Base-by-base conservation (phyloP, 257 asterid species). In the Plantago elongata region DNA sequence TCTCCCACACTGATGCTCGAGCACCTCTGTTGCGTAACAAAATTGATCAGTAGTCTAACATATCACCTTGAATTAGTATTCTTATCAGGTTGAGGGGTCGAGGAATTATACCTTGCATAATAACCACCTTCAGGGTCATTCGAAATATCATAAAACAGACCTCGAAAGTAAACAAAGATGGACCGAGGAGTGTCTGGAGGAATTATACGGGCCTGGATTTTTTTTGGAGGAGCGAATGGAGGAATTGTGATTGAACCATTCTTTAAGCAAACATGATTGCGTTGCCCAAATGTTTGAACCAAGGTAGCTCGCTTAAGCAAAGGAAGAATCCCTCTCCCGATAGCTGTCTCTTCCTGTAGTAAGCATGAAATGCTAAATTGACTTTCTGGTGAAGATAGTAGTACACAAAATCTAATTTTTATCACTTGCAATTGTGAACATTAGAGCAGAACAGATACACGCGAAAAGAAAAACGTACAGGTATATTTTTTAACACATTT, bases 101-200 rank as follows among this genome's bases (percentile, higher is more conserved):
- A 48, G 55, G 50, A 37, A 57, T 58, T 49, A 44, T 57, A 85
- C 96, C 95, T 85, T 45, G 96, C 96, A 44, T 90, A 90, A 61
- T 87, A 90, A 68, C 96, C 95, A 51, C 97, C 97, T 80, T 87
- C 93, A 0, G 96, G 96, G 58, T 90, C 96, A 64, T 90, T 90
- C 2, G 82, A 84, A 17, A 83, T 89, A 43, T 87, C 97, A 29
- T 85, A 85, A 72, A 90, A 87, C 84, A 87, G 63, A 61, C 97
- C 97, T 62, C 96, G 82, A 74, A 90, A 90, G 75, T 87, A 90
- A 72, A 87, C 97, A 54, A 90, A 90, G 57, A 90, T 90, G 77
- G 98, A 90, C 4, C 96, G 77, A 45, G 98, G 96, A 45, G 85
- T 88, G 72, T 61, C 80, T 4, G 98, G 89, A 74, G 96, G 92